A percentile compares a stretch with the other conserved stretches of the same genome.
phyloP scores from a whole-genome alignment of 2,329 filamentous ascomycete genomes.

The Sporothrix mexicana region DNA sequence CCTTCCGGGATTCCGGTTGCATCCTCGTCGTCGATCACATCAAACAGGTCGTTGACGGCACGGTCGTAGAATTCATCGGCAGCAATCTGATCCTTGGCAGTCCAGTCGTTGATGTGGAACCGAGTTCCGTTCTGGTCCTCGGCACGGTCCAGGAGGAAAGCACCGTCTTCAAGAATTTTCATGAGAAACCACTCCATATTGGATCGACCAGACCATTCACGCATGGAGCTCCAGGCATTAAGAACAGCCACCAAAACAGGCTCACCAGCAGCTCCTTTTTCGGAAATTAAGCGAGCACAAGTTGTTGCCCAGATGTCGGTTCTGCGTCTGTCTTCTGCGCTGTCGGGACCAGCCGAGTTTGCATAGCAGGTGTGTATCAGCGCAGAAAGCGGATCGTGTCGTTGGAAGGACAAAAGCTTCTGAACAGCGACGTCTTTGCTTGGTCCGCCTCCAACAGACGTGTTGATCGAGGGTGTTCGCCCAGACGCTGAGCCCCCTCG shows the following conservation, averaged over 20 bases:
- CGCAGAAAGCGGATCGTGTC: conserved; percentile 83
- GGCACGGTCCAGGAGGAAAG: conserved; percentile 85
- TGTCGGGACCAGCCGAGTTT: conserved; percentile 81
- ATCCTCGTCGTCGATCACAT: conserved; percentile 83
- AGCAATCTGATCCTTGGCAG: conserved; percentile 78
- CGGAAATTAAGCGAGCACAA: conserved; percentile 80
- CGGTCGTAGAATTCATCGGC: conserved; percentile 88
- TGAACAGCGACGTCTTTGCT: conserved; percentile 59
- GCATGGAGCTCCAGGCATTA: conserved; percentile 84
- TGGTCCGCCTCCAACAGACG: neutral
- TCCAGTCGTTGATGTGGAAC: conserved; percentile 74
- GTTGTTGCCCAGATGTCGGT: conserved; percentile 88
- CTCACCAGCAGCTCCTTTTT: conserved; percentile 76
- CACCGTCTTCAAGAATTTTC: conserved; percentile 90
- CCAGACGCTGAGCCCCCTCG: conserved; percentile 45
- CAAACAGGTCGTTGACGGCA: conserved; percentile 81
- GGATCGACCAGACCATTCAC: conserved; percentile 86
- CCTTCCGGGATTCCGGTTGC: conserved; percentile 85
- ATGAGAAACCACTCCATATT: conserved; percentile 95
- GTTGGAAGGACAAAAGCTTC: conserved; percentile 83
- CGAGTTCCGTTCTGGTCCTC: conserved; percentile 77
- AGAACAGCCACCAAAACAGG: conserved; percentile 83
- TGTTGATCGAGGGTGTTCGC: conserved; percentile 22
- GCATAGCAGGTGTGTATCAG: conserved; percentile 89
- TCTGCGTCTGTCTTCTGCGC: conserved; percentile 77